Conservation (phyloP, 768 basidiomycete species). For the Lentinula guzmanii region DNA sequence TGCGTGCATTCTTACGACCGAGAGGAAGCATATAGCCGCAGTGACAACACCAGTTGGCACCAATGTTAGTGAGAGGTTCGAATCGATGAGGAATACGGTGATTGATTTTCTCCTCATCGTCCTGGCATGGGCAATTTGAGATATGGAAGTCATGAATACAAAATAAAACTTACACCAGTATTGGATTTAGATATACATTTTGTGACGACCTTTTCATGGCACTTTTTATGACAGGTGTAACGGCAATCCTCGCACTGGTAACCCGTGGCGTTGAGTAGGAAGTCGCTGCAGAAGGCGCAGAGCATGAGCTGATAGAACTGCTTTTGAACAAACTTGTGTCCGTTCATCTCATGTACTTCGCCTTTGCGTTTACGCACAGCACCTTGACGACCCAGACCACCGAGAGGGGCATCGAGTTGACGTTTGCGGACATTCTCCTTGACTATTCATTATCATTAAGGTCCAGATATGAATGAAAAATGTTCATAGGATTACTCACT, state of each 20-base stretch:
- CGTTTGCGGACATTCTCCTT: slow-evolving; percentile 97
- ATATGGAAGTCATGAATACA: not conserved
- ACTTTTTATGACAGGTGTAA: slow-evolving; percentile 99
- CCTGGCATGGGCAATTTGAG: slow-evolving; percentile 36
- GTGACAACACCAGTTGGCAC: slow-evolving; percentile 99
- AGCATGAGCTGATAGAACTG: slow-evolving; percentile 99
- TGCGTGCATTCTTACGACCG: slow-evolving; percentile 93
- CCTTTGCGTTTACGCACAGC: slow-evolving; percentile 97
- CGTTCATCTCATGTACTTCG: slow-evolving; percentile 99
- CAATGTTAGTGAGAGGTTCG: slow-evolving; percentile 93
- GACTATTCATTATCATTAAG: slow-evolving; percentile 42
- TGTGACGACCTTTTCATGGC: slow-evolving; percentile 97
- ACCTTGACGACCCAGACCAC: slow-evolving; percentile 94
- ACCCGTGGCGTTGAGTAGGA: slow-evolving; percentile 94
- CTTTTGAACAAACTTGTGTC: slow-evolving; percentile 93
- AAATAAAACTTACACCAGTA: slow-evolving; percentile 62
- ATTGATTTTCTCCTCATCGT: slow-evolving; percentile 98
- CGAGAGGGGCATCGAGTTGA: slow-evolving; percentile 79
- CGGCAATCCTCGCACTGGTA: slow-evolving; percentile 99
- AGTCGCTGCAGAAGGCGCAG: slow-evolving; percentile 97
- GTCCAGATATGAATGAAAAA: slow-evolving; percentile 10
- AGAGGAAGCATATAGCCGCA: slow-evolving; percentile 98
- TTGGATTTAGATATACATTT: slow-evolving; percentile 99
- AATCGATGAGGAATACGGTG: slow-evolving; percentile 99
- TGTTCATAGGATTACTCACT: slow-evolving; percentile 44